These are phyloP conservation scores for Hordeum vulgare DNA, from an alignment of 176 grass and related monocot species.

Conservation along the genomic window DNA sequence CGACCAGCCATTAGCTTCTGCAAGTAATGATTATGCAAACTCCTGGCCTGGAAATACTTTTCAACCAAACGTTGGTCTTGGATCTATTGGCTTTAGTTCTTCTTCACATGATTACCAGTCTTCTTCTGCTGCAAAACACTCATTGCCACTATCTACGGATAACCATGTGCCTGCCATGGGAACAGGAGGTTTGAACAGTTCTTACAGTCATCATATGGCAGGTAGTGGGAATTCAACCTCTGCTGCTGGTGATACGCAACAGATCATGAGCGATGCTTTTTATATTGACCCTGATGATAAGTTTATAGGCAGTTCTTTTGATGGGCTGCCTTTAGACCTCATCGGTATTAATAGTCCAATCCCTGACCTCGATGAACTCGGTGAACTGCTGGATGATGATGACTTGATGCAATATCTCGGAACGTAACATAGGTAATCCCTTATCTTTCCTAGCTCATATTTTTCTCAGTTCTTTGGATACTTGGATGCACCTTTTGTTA, in stretches of 20 bases:
- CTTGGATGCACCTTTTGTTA: neutral
- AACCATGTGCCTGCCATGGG: conserved; percentile 19
- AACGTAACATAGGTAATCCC: conserved; percentile 46
- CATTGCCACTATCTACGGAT: conserved; percentile 22
- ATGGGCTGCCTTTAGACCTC: conserved; percentile 55
- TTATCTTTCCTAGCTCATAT: neutral
- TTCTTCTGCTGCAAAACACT: conserved; percentile 19
- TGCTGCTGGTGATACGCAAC: conserved; percentile 7
- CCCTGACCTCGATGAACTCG: conserved; percentile 55
- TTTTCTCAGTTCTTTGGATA: neutral
- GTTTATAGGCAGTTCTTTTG: conserved; percentile 52
- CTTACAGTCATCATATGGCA: conserved; percentile 19
- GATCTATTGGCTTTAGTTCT: conserved; percentile 32
- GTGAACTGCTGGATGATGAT: conserved; percentile 71
- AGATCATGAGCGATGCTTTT: conserved; percentile 36
- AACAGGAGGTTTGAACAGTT: conserved; percentile 31
- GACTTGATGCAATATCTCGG: conserved; percentile 86
- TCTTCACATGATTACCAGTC: conserved; percentile 17
- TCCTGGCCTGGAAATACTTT: conserved; percentile 37
- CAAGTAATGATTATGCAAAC: conserved; percentile 30
- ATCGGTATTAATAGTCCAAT: conserved; percentile 54
- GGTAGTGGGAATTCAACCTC: conserved; percentile 27
- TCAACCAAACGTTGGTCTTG: conserved; percentile 11
- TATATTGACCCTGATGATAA: conserved; percentile 41
- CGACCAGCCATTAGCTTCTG: conserved; percentile 27